Base-by-base conservation (phyloP, 106 monocot species). In the Dendrobium nobile region DNA sequence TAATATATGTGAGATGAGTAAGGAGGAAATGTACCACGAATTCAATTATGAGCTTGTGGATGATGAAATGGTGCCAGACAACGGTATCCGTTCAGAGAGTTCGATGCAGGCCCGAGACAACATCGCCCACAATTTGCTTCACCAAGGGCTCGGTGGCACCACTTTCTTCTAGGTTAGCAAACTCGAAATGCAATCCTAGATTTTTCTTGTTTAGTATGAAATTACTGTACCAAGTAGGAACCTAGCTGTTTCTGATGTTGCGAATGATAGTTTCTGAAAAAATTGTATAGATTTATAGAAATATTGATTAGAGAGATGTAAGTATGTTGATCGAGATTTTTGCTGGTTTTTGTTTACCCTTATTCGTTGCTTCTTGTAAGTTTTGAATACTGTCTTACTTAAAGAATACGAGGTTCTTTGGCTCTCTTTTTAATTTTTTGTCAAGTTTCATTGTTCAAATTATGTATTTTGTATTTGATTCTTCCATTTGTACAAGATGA, bases 121-220 rank as follows among this genome's bases (percentile, higher is more conserved):
- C 54, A 90, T 93, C 59, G 90, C 93, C 19, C 93, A 93, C 45
- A 90, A 90, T 77, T 54, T 93, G 82, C 79, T 93, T 55, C 93
- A 93, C 33, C 85, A 67, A 84, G 90, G 90, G 20, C 85, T 88
- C 58, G 93, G 87, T 0, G 90, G 93, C 13, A 93, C 93, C 0
- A 77, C 79, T 1, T 93, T 93, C 81, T 86, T 90, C 72, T 88
- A 86, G 82, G 45, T 73, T 17, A 40, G 22, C 51, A 78, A 78
- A 78, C 56, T 37, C 9, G 56, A 37, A 16, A 5, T 77, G 37
- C 15, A 42, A 44, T 51, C 51, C 43, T 74, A 18, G 19, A 74
- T 20, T 42, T 74, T n/a, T 74, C 13, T 74, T n/a, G 20, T 73
- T 41, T 40, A 41, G 1, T 7, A 42, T 74, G 16, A 13, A 45